Base-by-base conservation (phyloP, 768 basidiomycete genomes). In the Rhodosporidiobolus sp. region DNA sequence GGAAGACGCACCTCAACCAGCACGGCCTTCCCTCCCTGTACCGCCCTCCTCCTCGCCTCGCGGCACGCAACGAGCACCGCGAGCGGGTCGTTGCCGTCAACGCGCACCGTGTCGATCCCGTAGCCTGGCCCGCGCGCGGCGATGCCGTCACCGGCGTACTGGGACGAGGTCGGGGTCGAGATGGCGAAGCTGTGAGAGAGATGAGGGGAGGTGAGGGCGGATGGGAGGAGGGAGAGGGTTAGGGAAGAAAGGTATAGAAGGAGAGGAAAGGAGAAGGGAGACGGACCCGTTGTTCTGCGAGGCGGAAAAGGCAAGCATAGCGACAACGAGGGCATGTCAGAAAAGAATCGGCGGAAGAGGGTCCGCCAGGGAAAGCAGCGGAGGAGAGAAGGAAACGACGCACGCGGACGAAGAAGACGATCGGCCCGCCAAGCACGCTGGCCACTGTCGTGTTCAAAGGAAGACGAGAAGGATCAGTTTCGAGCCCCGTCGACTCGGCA, bases 91-190 rank as follows among this genome's bases (percentile, higher is more conserved):
- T 97, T 77, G 14, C 94, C 94, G 77, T 97, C 94, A 7, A 97
- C 94, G 38, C 94, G 86, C 65, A 96, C 85, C 3, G 94, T 93
- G 71, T 93, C 90, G 28, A 96, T 86, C 12, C 94, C 94, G 79
- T 96, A 97, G 35, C 88, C 94, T 1, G 94, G 90, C 1, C 94
- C 94, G 32, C 94, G 87, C 34, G 89, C 86, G 4, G 92, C 93
- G 76, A 97, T 93, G 17, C 94, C 94, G 80, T 96, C 94, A 1
- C 94, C 94, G 70, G 89, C 86, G 80, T 87, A 97, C 78, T 96
- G 94, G 81, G 96, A 92, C 2, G 87, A 84, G 22, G 89, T 87
- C 0, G 94, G 94, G 7, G 94, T 96, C 59, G 91, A 94, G 79
- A 97, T 97, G 43, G 94, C 94, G 77, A 96, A 96, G 7, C 66